Evolutionary conservation across 106 monocot species (phyloP).

Genomic region (Dioscorea alata): DNA sequence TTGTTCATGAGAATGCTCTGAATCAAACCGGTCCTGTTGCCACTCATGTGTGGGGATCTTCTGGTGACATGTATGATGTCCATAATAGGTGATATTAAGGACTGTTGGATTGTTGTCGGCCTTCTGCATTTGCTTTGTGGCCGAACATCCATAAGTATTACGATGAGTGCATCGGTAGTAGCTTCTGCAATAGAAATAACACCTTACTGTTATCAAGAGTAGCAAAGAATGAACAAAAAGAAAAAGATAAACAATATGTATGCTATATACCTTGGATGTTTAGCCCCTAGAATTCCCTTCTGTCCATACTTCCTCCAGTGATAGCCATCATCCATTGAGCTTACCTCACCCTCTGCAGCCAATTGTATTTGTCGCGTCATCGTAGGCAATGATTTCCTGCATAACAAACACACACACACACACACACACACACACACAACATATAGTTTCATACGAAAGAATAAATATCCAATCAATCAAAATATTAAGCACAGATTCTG

Average conservation of each 20-base stretch:
- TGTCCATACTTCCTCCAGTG: constrained; percentile 14
- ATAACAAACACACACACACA: neutral
- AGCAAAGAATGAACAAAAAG: neutral
- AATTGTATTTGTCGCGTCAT: neutral
- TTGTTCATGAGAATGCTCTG: neutral
- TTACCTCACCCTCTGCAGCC: neutral
- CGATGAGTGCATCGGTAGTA: constrained; percentile 70
- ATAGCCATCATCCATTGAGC: constrained; percentile 3
- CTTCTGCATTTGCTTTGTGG: constrained; percentile 56
- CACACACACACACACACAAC: too few relatives aligned
- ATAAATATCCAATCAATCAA: neutral
- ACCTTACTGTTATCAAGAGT: neutral
- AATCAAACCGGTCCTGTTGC: neutral
- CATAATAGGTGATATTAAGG: constrained; percentile 44
- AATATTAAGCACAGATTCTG: neutral
- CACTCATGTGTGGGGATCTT: neutral
- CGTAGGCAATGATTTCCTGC: constrained; percentile 1
- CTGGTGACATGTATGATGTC: constrained; percentile 37
- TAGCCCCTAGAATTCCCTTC: constrained; percentile 6
- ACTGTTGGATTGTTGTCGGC: constrained; percentile 31
- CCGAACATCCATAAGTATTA: constrained; percentile 38
- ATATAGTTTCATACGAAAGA: too few relatives aligned
- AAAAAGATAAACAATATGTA: neutral
- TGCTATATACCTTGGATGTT: constrained; percentile 12
- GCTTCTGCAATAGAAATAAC: constrained; percentile 19